Base-by-base conservation (phyloP, 73 alveolate genomes). In the Paramecium sexaurelia region DNA sequence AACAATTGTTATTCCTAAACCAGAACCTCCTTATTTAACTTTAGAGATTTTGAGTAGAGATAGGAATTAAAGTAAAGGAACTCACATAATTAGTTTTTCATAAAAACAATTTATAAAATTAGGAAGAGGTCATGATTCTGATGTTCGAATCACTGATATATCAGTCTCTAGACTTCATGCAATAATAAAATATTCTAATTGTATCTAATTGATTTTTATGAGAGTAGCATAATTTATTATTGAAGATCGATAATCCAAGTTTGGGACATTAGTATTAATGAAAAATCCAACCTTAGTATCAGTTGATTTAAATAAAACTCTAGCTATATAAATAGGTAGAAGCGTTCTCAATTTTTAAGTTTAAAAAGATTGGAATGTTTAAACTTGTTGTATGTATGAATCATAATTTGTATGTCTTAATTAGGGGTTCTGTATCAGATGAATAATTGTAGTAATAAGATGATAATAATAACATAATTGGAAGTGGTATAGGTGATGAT, bases 41-140 rank as follows among this genome's bases (percentile, higher is more conserved):
- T 22, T 93, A 27, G 96, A 93, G 66, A 91, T 57, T 19, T 47
- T 92, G 55, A 75, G 92, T 43, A 69, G 68, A 87, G 96, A 86
- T 22, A 87, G 84, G 41, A 88, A 88, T 33, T 29, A 68, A 43
- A 69, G 91, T 26, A 93, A 90, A 39, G 93, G 92, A 47, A 78
- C 92, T 6, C 93, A 93, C 68, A 89, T 93, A 3, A 93, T 93
- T 26, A 56, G 93, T 24, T 73, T 93, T 35, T 40, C 91, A 43
- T 55, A 91, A 41, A 88, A 93, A 24, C 27, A 78, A 7, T 45
- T 82, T 47, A 93, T 93, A 36, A 91, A 91, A 20, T 89, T 93
- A 11, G 96, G 96, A 1, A 93, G 96, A 55, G 96, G 95, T 7
- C 95, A 93, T 78, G 96, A 93, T 41, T 71, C 95, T 17, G 96